A percentile compares a stretch with the other conserved stretches of the same genome.
Conservation (phyloP, 2,329 filamentous ascomycete species). For the Teratosphaeria viscida region DNA sequence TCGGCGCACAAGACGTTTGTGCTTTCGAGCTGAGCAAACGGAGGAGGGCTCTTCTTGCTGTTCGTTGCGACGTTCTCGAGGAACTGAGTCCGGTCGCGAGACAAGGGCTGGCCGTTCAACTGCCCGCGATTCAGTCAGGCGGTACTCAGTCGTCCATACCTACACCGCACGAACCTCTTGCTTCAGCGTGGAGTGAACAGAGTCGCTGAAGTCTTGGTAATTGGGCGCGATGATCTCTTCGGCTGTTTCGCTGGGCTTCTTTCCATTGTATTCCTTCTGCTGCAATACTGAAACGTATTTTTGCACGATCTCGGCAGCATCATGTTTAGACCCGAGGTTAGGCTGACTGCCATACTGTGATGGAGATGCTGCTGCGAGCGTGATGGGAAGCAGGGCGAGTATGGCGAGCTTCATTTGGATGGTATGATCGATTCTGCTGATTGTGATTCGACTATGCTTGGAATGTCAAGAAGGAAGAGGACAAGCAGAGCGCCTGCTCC, state of each 20-base stretch:
- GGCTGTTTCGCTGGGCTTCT: conserved; percentile 1
- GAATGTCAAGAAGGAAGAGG: background rate
- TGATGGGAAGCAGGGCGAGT: background rate
- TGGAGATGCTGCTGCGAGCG: background rate
- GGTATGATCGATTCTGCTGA: background rate
- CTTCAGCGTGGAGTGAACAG: background rate
- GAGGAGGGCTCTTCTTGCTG: background rate
- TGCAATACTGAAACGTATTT: conserved; percentile 4
- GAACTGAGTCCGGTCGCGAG: background rate
- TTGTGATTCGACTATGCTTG: background rate
- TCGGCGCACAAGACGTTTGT: background rate
- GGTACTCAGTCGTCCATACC: background rate
- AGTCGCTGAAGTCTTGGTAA: conserved; percentile 5
- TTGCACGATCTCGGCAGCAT: background rate
- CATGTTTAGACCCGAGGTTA: background rate
- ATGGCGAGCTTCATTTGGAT: background rate
- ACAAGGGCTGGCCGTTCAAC: background rate
- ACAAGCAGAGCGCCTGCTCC: background rate
- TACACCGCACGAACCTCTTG: background rate
- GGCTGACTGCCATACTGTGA: background rate
- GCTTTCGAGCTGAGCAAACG: background rate
- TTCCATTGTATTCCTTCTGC: background rate
- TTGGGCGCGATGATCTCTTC: conserved; percentile 2
- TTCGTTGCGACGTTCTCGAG: background rate
- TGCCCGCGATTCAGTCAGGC: background rate